Evolutionary conservation across 192 early-diverging fungal species (phyloP), one percentile per base, ranked within the genome.

Genomic region (Gryganskiella cystojenkinii): DNA sequence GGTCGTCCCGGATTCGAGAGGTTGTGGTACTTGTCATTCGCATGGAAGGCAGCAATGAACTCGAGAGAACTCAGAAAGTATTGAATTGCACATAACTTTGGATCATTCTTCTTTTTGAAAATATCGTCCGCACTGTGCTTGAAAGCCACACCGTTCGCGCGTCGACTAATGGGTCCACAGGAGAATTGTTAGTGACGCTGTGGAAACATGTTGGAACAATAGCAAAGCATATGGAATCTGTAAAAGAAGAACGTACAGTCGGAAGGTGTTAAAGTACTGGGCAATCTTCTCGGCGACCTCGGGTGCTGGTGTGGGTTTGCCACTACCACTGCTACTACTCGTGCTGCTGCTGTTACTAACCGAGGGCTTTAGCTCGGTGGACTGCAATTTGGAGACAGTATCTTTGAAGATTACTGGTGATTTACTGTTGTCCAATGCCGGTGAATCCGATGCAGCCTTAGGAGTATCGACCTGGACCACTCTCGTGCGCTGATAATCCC

Each of bases 61-160:
- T 78, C 74, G 27, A 78, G 68, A 1, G 74, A 61, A 4, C 74
- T 63, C 61, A 69, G 56, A 68, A 78, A 78, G 61, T 78, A 78
- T 8, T 56, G 61, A 30, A 78, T 62, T 3, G 74, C 74, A 2
- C 74, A 61, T 4, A 61, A 19, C 3, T 61, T 60, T 15, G 65
- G 61, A 7, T 78, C 68, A 42, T 53, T 69, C 34, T 69, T 65
- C 14, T 63, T 69, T 45, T 78, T 78, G 9, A 78, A 47, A 3
- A 47, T 54, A 17, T 52, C 42, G 49, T 78, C 74, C 3, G 66
- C 74, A 64, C 51, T 67, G 49, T 78, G 74, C 31, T 78, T 78
- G 40, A 33, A 51, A 0, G 58, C 58, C 6, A 57, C 68, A 6
- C 74, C 74, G 40, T 68, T 65, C 7, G 60, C 52, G 15, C 56